A percentile compares a stretch with the other conserved stretches of the same genome.
These are phyloP conservation scores for Hortiboletus rubellus DNA, from an alignment of 1,284 basidiomycete species.

Conservation along the genomic window DNA sequence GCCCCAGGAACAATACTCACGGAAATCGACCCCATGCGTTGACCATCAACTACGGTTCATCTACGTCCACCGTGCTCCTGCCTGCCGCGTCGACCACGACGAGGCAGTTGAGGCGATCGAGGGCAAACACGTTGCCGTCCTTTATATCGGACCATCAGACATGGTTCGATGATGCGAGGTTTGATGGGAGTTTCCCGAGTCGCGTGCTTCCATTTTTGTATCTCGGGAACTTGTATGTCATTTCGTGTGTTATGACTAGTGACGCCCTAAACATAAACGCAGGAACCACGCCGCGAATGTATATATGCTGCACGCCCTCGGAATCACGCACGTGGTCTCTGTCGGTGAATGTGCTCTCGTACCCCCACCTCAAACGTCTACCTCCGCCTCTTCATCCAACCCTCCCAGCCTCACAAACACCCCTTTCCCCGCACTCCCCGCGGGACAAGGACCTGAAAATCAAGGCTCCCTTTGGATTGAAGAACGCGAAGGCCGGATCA, in stretches of 20 bases:
- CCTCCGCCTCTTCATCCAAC: conserved; percentile 1
- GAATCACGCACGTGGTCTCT: conserved; percentile 96
- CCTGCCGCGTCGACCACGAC: conserved; percentile 12
- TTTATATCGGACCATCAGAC: conserved; percentile 69
- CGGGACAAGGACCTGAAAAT: conserved; percentile 47
- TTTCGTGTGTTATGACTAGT: conserved; percentile 12
- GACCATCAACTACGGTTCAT: conserved; percentile 22
- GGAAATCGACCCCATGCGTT: conserved; percentile 27
- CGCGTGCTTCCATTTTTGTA: conserved; percentile 94
- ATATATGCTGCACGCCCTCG: conserved; percentile 93
- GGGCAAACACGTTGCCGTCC: conserved; percentile 68
- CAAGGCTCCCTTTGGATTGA: conserved; percentile 85
- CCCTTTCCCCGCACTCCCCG: conserved; percentile 41
- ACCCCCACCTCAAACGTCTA: conserved; percentile 52
- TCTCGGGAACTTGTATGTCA: conserved; percentile 86
- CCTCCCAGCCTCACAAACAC: conserved; percentile 1
- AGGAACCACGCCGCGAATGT: conserved; percentile 94
- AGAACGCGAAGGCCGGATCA: conserved; percentile 83
- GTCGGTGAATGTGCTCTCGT: conserved; percentile 92
- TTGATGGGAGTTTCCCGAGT: conserved; percentile 95
- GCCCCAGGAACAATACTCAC: conserved; percentile 22
- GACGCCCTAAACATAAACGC: conserved; percentile 1
- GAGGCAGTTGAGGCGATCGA: conserved; percentile 47
- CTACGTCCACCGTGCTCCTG: conserved; percentile 9
- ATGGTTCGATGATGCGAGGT: conserved; percentile 92